Percentiles rank a stretch among this genome's conserved stretches.
Evolutionary conservation across 2,329 filamentous ascomycete species (phyloP).

Genomic region (Fusarium pilosicola): DNA sequence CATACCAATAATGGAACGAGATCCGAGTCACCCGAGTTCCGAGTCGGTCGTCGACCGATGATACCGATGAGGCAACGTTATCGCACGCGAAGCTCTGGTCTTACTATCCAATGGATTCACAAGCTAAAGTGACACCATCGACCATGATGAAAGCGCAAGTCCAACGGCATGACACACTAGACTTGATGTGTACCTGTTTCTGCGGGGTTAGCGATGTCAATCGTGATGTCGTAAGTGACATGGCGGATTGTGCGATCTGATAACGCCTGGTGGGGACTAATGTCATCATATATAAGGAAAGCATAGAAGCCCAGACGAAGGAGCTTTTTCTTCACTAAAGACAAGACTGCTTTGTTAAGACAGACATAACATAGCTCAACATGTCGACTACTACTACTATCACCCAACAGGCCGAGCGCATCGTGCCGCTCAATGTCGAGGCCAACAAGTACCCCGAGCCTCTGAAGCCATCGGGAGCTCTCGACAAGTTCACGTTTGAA

Average conservation of each 20-base stretch:
- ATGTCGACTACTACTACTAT: slow-evolving; percentile 10
- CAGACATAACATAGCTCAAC: background rate
- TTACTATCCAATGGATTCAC: background rate
- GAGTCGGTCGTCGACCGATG: background rate
- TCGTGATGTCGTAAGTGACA: slow-evolving; percentile 1
- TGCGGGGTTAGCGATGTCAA: background rate
- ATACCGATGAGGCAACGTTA: background rate
- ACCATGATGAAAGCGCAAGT: background rate
- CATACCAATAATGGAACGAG: background rate
- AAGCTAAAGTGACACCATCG: slow-evolving; percentile 4
- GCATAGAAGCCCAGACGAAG: background rate
- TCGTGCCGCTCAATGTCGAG: slow-evolving; percentile 2
- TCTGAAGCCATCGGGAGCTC: background rate
- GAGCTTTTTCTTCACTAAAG: background rate
- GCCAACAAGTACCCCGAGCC: slow-evolving; percentile 9
- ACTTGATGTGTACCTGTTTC: background rate
- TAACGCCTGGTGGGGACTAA: background rate
- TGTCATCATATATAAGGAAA: background rate
- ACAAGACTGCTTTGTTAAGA: background rate
- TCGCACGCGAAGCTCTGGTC: background rate
- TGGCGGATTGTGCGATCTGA: slow-evolving; percentile 11
- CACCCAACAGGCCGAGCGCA: slow-evolving; percentile 4
- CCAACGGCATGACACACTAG: background rate
- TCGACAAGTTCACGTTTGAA: slow-evolving; percentile 43
- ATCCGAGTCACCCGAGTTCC: background rate